Percentiles rank a stretch among this genome's conserved stretches.
Evolutionary conservation across 352 stramenopile species (phyloP).

Genomic region (Phytophthora multivora): DNA sequence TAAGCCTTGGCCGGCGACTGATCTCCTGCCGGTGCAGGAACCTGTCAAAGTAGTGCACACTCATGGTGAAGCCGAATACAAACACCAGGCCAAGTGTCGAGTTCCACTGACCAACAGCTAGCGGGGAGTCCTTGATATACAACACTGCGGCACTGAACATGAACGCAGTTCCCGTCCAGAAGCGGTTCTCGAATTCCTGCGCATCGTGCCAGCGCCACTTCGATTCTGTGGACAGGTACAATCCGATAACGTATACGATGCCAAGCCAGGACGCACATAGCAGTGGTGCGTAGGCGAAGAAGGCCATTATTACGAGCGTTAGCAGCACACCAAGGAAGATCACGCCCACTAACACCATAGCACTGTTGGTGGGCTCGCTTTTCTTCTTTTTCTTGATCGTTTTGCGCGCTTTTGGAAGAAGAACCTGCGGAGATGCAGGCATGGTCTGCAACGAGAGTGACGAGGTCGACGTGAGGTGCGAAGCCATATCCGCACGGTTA

Average conservation of each 20-base stretch:
- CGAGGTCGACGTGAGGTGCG: conserved; percentile 6
- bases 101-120: conserved; percentile 78
- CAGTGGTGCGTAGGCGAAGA: conserved; percentile 82
- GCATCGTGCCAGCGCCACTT: conserved; percentile 89
- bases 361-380: conserved; percentile 52
- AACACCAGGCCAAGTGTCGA: conserved; percentile 75
- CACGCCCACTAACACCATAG: conserved; percentile 74
- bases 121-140: conserved; percentile 95
- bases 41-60: conserved; percentile 83
- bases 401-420: conserved; percentile 4
- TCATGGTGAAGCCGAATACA: conserved; percentile 79
- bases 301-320: conserved; percentile 74
- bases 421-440: conserved; percentile 12
- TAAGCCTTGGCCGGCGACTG: conserved; percentile 62
- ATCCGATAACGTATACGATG: conserved; percentile 81
- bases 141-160: conserved; percentile 92
- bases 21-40: conserved; percentile 80
- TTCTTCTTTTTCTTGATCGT: conserved; percentile 24
- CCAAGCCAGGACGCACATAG: conserved; percentile 81
- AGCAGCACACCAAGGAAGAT: conserved; percentile 69
- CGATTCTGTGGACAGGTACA: conserved; percentile 84
- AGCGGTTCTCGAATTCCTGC: conserved; percentile 97
- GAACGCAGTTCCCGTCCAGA: conserved; percentile 95
- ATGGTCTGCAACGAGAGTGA: conserved; percentile 29
- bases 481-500: conserved; percentile 26